A percentile compares a stretch with the other conserved stretches of the same genome.
phyloP scores from a whole-genome alignment of 2,329 filamentous ascomycete genomes.

The Bipolaris oryzae region DNA sequence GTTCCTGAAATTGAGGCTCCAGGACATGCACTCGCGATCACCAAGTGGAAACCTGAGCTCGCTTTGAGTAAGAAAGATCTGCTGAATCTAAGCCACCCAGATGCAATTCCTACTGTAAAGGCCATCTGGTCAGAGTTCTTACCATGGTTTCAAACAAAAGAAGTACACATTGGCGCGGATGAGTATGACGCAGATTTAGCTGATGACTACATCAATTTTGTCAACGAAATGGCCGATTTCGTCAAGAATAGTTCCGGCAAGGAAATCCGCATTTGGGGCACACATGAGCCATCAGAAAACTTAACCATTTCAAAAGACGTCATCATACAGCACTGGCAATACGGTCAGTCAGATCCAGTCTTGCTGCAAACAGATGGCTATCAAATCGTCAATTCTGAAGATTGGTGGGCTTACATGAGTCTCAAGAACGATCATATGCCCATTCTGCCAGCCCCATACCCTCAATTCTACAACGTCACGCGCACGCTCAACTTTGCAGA shows the following conservation, averaged over 20 bases:
- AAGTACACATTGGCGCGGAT: constrained; percentile 48
- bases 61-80: constrained; percentile 46
- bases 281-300: constrained; percentile 51
- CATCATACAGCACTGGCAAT: constrained; percentile 57
- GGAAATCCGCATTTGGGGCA: constrained; percentile 49
- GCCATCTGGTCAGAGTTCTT: constrained; percentile 48
- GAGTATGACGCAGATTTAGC: constrained; percentile 45
- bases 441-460: constrained; percentile 54
- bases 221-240: constrained; percentile 45
- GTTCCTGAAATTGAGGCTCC: constrained; percentile 49
- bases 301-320: constrained; percentile 50
- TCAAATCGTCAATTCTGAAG: constrained; percentile 54
- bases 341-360: constrained; percentile 55
- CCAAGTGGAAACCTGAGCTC: constrained; percentile 50
- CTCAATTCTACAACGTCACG: constrained; percentile 55
- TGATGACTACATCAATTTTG: constrained; percentile 48
- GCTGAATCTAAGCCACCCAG: constrained; percentile 45
- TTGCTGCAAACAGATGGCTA: constrained; percentile 49
- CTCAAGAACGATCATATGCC: constrained; percentile 60
- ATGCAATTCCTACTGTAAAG: constrained; percentile 46
- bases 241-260: constrained; percentile 41
- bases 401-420: constrained; percentile 62
- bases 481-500: constrained; percentile 55
- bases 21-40: constrained; percentile 46
- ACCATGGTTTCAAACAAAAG: constrained; percentile 48